These are phyloP conservation scores for Neurospora sp. DNA, from an alignment of 495 filamentous ascomycete species.

Conservation along the genomic window DNA sequence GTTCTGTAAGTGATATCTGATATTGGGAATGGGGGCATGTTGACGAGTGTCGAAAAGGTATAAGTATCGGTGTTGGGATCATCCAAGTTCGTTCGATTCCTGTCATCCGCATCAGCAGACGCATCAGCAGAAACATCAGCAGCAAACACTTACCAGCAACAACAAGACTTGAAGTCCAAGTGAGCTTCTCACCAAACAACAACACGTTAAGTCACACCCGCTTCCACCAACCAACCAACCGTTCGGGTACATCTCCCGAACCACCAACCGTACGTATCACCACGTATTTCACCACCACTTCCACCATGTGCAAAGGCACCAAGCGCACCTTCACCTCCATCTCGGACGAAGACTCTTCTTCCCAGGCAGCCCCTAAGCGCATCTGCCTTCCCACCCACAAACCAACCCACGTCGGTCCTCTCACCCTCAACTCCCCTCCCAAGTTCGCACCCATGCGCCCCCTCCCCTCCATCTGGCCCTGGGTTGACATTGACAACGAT, in stretches of 20 bases:
- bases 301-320: background rate
- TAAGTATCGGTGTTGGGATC: background rate
- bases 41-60: background rate
- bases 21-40: background rate
- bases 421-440: background rate
- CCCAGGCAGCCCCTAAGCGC: background rate
- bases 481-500: background rate
- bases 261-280: background rate
- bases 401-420: background rate
- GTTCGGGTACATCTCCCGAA: background rate
- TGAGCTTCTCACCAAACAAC: background rate
- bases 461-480: background rate
- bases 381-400: background rate
- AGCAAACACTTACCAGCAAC: background rate
- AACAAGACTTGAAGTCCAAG: background rate
- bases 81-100: background rate
- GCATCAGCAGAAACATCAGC: background rate
- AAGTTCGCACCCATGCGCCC: background rate
- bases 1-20: background rate
- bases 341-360: background rate
- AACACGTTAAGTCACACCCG: background rate
- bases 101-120: background rate
- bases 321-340: background rate
- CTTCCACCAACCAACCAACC: background rate
- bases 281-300: background rate